Percentiles rank a stretch among this genome's conserved stretches.
These are phyloP conservation scores for Colletotrichum sp. DNA, from an alignment of 2,329 filamentous ascomycete species.

Conservation along the genomic window DNA sequence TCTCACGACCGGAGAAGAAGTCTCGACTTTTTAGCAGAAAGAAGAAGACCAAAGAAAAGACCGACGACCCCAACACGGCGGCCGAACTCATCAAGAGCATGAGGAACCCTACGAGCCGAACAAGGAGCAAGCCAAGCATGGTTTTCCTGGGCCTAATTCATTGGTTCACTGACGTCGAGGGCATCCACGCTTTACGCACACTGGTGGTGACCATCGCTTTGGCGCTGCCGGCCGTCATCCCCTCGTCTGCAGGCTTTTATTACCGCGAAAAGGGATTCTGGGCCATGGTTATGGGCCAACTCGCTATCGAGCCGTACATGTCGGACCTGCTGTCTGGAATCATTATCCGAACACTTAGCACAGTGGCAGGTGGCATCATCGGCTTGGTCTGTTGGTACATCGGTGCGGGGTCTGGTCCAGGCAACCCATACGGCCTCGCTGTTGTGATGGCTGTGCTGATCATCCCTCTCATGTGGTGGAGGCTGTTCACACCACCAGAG, in stretches of 20 bases:
- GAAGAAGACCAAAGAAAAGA: background rate
- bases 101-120: background rate
- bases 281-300: background rate
- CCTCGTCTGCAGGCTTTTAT: background rate
- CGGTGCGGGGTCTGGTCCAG: background rate
- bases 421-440: background rate
- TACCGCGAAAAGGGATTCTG: background rate
- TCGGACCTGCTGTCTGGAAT: background rate
- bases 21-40: background rate
- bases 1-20: background rate
- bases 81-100: background rate
- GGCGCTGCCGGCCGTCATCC: background rate
- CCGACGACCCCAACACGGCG: background rate
- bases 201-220: background rate
- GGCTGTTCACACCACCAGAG: background rate
- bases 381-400: background rate
- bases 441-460: background rate
- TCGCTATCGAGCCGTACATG: background rate
- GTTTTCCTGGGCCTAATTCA: rapidly evolving
- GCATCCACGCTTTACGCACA: rapidly evolving
- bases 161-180: background rate
- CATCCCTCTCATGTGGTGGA: background rate
- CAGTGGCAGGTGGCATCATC: background rate
- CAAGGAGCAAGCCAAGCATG: background rate
- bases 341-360: background rate